A percentile compares a stretch with the other conserved stretches of the same genome.
phyloP scores from a whole-genome alignment of 306 rosid species.

The Lablab purpureus region DNA sequence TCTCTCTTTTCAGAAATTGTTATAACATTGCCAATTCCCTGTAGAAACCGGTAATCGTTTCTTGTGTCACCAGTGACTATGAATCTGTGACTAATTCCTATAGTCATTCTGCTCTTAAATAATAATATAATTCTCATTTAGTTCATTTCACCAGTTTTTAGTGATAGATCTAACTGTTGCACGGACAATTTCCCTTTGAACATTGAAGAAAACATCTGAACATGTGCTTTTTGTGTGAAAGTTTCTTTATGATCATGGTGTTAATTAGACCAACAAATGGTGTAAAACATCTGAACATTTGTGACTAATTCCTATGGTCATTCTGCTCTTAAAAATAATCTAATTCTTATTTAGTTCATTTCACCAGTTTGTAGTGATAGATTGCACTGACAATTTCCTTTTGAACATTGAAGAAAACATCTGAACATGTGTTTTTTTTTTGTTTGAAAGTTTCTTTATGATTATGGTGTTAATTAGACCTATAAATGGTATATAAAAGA shows the following conservation, averaged over 20 bases:
- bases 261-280: not conserved
- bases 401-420: slow-evolving; percentile 8
- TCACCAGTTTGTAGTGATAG: slow-evolving; percentile 18
- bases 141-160: slow-evolving; percentile 31
- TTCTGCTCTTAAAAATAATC: slow-evolving; percentile 28
- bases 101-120: slow-evolving; percentile 20
- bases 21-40: slow-evolving; percentile 15
- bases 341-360: slow-evolving; percentile 21
- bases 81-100: not conserved
- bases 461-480: slow-evolving; percentile 9
- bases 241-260: slow-evolving; percentile 15
- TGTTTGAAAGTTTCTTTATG: slow-evolving; percentile 10
- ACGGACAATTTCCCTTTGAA: not conserved
- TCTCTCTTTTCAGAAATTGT: slow-evolving; percentile 3
- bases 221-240: slow-evolving; percentile 8
- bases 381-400: slow-evolving; percentile 7
- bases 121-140: slow-evolving; percentile 8
- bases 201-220: slow-evolving; percentile 5
- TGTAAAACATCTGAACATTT: not conserved
- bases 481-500: not conserved
- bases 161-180: slow-evolving; percentile 26
- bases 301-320: not conserved
- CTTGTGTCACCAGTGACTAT: not conserved
- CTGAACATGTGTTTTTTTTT: not conserved
- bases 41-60: not conserved